phyloP scores from a whole-genome alignment of 306 rosid species.

The Lathyrus oleraceus region DNA sequence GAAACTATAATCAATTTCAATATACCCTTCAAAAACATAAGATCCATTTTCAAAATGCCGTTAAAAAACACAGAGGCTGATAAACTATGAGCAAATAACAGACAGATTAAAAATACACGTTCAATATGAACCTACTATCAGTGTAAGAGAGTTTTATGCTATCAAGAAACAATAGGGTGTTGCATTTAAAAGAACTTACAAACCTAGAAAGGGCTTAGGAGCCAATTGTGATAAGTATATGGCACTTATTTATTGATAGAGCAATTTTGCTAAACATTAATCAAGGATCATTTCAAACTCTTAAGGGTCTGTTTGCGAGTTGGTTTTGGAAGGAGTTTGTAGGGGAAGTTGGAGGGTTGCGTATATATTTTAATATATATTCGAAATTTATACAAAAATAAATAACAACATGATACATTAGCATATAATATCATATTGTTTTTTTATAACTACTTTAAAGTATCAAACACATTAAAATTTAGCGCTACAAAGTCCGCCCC shows the following conservation, averaged over 20 bases:
- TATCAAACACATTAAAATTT: too few species aligned
- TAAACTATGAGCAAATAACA: conserved; percentile 6
- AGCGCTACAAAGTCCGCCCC: too few species aligned
- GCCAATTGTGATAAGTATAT: conserved; percentile 2
- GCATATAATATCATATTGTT: too few species aligned
- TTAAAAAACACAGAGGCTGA: neutral
- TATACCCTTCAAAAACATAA: conserved; percentile 2
- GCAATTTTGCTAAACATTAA: neutral
- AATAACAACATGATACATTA: too few species aligned
- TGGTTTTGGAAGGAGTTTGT: too few species aligned
- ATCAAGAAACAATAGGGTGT: neutral
- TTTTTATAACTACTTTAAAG: too few species aligned
- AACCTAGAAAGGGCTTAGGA: conserved; percentile 12
- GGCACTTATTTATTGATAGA: neutral
- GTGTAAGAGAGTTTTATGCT: neutral
- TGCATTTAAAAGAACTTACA: neutral
- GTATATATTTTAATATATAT: too few species aligned
- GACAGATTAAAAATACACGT: neutral
- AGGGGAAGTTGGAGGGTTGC: too few species aligned
- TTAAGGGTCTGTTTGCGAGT: too few species aligned
- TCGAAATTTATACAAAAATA: too few species aligned
- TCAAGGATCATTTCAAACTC: neutral
- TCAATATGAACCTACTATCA: neutral
- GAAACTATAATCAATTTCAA: conserved; percentile 18
- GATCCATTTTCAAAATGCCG: neutral